phyloP scores from a whole-genome alignment of 108 stramenopile genomes.

The Cyclostephanos invisitatus region DNA sequence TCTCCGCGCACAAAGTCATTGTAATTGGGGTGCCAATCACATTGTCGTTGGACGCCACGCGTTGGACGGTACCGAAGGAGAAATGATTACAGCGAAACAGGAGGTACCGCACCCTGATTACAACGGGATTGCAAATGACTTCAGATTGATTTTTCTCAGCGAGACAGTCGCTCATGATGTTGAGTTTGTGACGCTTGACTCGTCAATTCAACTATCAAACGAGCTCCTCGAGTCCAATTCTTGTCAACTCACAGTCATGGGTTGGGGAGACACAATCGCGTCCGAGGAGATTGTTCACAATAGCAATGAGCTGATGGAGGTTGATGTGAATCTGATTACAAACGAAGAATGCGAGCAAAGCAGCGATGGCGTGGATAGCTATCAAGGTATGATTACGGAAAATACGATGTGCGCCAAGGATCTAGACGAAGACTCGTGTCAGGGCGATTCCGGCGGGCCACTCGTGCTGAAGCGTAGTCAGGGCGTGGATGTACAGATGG shows the following conservation, averaged over 20 bases:
- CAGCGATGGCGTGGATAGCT: constrained; percentile 18
- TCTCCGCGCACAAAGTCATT: neutral
- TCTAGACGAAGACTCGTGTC: constrained; percentile 37
- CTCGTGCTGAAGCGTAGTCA: constrained; percentile 5
- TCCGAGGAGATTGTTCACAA: neutral
- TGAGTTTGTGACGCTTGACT: neutral
- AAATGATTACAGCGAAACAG: constrained; percentile 1
- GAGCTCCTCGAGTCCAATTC: no score
- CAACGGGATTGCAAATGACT: constrained; percentile 10
- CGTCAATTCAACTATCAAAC: neutral
- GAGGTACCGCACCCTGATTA: constrained; percentile 5
- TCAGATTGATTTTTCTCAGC: constrained; percentile 13
- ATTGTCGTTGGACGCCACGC: neutral
- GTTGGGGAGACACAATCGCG: constrained; percentile 10
- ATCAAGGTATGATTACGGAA: constrained; percentile 32
- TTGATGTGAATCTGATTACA: constrained; percentile 13
- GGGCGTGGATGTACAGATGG: constrained; percentile 37
- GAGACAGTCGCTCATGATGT: constrained; percentile 3
- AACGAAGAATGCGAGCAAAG: constrained; percentile 26
- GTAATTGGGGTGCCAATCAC: no score
- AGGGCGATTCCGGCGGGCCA: constrained; percentile 60
- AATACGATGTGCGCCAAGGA: constrained; percentile 53
- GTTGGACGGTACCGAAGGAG: constrained; percentile 11
- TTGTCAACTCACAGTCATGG: neutral
- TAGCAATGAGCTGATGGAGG: neutral